Conservation (phyloP, 495 filamentous ascomycete species). For the Neohortaea acidophila region DNA sequence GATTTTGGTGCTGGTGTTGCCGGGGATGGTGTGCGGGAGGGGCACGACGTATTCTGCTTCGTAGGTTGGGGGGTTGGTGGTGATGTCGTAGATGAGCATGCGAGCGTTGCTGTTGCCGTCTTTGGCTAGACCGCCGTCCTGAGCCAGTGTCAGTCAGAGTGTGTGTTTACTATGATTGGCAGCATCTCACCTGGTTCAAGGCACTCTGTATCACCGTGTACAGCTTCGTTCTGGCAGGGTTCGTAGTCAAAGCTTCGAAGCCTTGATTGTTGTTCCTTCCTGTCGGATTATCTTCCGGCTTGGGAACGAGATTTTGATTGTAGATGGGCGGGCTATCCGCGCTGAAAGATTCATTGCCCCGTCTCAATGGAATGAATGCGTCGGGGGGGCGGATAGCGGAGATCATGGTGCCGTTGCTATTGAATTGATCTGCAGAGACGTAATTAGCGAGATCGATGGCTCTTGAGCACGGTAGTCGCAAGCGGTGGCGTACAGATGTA, state of each 20-base stretch:
- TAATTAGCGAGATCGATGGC: too few relatives aligned
- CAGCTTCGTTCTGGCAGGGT: constrained; percentile 46
- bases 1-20: constrained; percentile 35
- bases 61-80: constrained; percentile 14
- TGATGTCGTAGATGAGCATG: constrained; percentile 48
- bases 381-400: constrained; percentile 51
- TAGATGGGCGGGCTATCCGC: constrained; percentile 50
- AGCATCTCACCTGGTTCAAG: too few relatives aligned
- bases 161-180: too few relatives aligned
- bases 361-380: constrained; percentile 52
- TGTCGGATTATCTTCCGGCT: constrained; percentile 41
- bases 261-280: constrained; percentile 67
- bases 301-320: constrained; percentile 29
- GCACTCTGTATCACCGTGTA: constrained; percentile 58
- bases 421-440: too few relatives aligned
- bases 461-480: too few relatives aligned
- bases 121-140: constrained; percentile 47
- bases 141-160: too few relatives aligned
- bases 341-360: constrained; percentile 42
- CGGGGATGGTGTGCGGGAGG: constrained; percentile 32
- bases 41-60: constrained; percentile 51
- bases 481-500: too few relatives aligned
- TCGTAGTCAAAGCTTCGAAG: constrained; percentile 56
- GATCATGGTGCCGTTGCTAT: constrained; percentile 41
- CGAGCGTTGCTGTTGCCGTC: constrained; percentile 40